phyloP scores from a whole-genome alignment of 2,329 filamentous ascomycete species.

The Colletotrichum limetticola region DNA sequence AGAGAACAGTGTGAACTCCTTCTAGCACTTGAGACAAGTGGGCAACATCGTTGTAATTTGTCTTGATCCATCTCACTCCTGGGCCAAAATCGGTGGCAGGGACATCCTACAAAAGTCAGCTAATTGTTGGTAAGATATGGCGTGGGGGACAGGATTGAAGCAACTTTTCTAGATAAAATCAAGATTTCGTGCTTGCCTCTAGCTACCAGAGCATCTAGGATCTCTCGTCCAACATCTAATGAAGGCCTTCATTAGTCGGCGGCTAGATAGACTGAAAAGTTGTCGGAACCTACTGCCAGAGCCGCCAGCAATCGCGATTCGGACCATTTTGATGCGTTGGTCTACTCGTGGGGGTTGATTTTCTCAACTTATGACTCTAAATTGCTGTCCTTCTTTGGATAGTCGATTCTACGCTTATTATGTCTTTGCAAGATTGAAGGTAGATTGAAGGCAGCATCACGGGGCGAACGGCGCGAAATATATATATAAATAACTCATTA shows the following conservation, averaged over 20 bases:
- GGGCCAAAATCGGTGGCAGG: conserved; percentile 29
- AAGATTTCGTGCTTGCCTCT: conserved; percentile 62
- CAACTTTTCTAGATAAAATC: conserved; percentile 60
- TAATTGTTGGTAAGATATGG: neutral
- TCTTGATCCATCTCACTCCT: conserved; percentile 50
- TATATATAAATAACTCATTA: too few relatives aligned
- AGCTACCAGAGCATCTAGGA: conserved; percentile 61
- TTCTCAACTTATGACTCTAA: too few relatives aligned
- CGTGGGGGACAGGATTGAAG: too few relatives aligned
- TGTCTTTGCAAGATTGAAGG: neutral
- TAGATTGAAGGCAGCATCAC: neutral
- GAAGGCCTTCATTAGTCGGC: neutral
- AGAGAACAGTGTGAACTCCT: conserved; percentile 64
- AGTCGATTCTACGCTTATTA: neutral
- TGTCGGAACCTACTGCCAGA: conserved; percentile 25
- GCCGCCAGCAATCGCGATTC: conserved; percentile 40
- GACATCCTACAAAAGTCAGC: conserved; percentile 37
- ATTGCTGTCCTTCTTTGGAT: neutral
- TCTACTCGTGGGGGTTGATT: neutral
- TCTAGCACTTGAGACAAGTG: conserved; percentile 50
- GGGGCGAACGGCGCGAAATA: too few relatives aligned
- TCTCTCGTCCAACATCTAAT: conserved; percentile 62
- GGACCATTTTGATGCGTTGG: conserved; percentile 35
- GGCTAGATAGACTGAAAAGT: fast-evolving
- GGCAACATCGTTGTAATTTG: conserved; percentile 55